Base-by-base conservation (phyloP, 2,329 filamentous ascomycete species). In the Fusarium gaditjirri region DNA sequence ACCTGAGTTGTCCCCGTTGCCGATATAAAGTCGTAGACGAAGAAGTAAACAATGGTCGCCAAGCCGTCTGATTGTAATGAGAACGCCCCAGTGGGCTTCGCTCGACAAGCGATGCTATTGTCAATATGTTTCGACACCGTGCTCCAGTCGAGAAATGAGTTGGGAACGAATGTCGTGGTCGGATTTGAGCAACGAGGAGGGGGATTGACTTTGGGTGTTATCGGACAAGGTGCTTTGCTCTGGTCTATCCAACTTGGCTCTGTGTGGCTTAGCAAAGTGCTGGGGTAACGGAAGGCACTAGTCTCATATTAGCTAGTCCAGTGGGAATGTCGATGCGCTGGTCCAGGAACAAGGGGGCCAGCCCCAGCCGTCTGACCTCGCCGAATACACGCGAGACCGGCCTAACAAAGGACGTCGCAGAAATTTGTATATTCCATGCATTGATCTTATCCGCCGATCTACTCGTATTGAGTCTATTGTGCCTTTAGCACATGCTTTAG, bases 231-330 rank as follows among this genome's bases (percentile, higher is more conserved):
- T 70, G 63, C 64, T 54, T 46, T 61, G 63, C 46, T 68, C 52
- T 44, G 50, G 58, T 39, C 57, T 72, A 65, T 70, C 63, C 52
- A 74, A 65, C 64, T 71, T 76, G 56, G 59, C 73, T 73, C 42
- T 31, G 41, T 58, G 56, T 61, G 68, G 68, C 65, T 73, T 73
- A 74, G 74, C 67, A 73, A 50, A 50, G 66, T 62, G 44, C 58
- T 43, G 55, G 60, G 72, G 74, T 43, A 56, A 44, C 44, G 31
- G 47, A 12, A 33, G 25, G 23, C 65, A 50, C 71, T 76, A 76
- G 55, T 65, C 69, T 64, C 33, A 57, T 55, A 36, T 61, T 54
- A 54, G 71, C 62, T 68, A 58, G 53, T 62, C 29, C 31, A 8
- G 23, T 54, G 50, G 46, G 56, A 53, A 44, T 31, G 53, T 52